Base-by-base conservation (phyloP, 352 stramenopile species). In the Phytophthora cryptogea region DNA sequence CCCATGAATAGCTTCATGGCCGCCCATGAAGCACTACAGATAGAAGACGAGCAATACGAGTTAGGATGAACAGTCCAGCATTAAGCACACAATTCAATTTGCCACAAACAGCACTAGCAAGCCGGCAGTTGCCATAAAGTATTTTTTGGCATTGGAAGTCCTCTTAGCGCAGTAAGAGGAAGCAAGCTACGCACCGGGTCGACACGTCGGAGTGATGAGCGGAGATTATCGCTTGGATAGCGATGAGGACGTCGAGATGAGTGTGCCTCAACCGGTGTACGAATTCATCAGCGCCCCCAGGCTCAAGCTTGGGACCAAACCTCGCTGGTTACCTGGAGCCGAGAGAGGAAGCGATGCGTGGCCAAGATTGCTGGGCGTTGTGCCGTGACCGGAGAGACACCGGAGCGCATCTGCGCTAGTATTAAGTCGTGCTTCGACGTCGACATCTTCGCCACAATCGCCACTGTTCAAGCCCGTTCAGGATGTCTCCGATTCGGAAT, bases 221-320 rank as follows among this genome's bases (percentile, higher is more conserved):
- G 35, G 48, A 8, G 23, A 23, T 17, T 51, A 51, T 41, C 10
- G 13, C 23, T 17, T 68, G 32, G 50, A 61, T 31, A 46, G 49
- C 8, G 54, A 70, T 17, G 49, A 49, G 9, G 36, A 61, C 32
- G 30, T 70, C 43, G 54, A 62, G 30, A 59, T 65, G 48, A 55
- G 49, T 13, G 39, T 61, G 14, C 13, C 54, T 2, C 62, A 63
- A n/a, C 54, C 61, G 11, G 30, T 64, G 16, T 64, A 55, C 54
- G 61, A 57, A 43, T 59, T 60, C n/a, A 64, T 69, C 41, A 32
- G 46, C 20, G 53, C 58, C 5, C 41, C 55, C 11, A 39, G 16
- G 52, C 31, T 70, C 6, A 43, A 35, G 6, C 8, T n/a, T 66
- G 43, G 42, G 51, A 58, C 26, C 63, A 58, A 45, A 9, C 8